A percentile compares a stretch with the other conserved stretches of the same genome.
Conservation (phyloP, 1,139 yeast species). For the Yamadazyma triangularis region DNA sequence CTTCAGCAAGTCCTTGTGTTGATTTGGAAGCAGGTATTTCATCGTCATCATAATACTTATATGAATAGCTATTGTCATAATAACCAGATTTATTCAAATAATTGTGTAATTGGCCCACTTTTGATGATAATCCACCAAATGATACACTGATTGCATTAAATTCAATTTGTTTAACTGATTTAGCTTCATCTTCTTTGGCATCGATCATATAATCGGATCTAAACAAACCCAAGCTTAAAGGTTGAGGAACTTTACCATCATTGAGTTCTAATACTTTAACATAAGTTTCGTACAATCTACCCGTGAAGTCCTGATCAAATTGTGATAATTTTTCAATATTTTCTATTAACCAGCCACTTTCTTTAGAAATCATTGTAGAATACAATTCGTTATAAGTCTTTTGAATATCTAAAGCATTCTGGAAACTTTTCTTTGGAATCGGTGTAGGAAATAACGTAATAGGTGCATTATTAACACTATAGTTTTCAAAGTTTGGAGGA, state of each 20-base stretch:
- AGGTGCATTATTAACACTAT: constrained; percentile 68
- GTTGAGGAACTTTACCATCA: constrained; percentile 48
- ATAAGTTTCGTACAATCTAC: constrained; percentile 64
- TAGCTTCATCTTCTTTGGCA: constrained; percentile 26
- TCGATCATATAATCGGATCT: constrained; percentile 89
- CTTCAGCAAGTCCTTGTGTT: constrained; percentile 55
- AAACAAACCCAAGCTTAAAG: constrained; percentile 75
- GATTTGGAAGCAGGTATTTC: constrained; percentile 69
- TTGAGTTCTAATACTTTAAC: constrained; percentile 42
- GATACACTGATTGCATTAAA: constrained; percentile 95
- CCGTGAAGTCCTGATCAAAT: constrained; percentile 76
- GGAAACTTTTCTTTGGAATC: constrained; percentile 63
- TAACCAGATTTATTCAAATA: constrained; percentile 56
- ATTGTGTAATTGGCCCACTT: constrained; percentile 72
- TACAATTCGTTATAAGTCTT: constrained; percentile 68
- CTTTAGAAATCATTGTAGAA: constrained; percentile 53
- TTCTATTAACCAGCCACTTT: constrained; percentile 56
- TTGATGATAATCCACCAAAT: constrained; percentile 84
- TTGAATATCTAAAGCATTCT: constrained; percentile 67
- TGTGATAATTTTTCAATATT: constrained; percentile 52
- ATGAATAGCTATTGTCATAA: constrained; percentile 38
- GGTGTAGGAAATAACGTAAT: constrained; percentile 90
- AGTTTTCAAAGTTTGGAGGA: constrained; percentile 49
- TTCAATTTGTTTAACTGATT: constrained; percentile 80
- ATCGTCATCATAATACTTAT: constrained; percentile 38